phyloP scores from a whole-genome alignment of 257 asterid genomes.

The Gardenia jasminoides region DNA sequence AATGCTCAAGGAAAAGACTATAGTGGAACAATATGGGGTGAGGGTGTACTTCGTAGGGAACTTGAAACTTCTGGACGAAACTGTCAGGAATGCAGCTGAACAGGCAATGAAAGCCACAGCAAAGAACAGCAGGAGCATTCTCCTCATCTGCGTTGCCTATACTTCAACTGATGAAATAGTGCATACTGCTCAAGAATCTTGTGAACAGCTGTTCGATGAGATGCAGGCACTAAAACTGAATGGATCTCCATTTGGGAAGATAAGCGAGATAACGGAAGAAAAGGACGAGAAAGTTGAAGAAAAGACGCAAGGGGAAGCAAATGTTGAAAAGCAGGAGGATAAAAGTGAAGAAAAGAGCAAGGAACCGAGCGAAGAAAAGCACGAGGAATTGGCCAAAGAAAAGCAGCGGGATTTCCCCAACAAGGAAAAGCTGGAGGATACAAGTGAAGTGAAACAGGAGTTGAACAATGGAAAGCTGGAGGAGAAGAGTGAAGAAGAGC shows the following conservation, averaged over 20 bases:
- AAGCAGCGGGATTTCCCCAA: not conserved
- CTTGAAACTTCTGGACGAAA: constrained; percentile 49
- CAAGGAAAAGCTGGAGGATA: not conserved
- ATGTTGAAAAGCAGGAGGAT: not conserved
- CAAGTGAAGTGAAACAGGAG: constrained; percentile 1
- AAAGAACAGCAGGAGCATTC: constrained; percentile 35
- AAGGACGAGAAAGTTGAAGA: constrained; percentile 7
- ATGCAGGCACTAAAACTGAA: constrained; percentile 8
- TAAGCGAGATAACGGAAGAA: constrained; percentile 12
- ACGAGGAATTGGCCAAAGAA: not conserved
- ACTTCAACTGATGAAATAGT: constrained; percentile 70
- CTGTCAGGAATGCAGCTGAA: constrained; percentile 56
- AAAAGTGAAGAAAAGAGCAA: not conserved
- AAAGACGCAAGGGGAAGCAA: constrained; percentile 1
- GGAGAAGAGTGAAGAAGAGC: not conserved
- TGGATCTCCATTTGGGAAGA: constrained; percentile 9
- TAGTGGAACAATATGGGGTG: constrained; percentile 55
- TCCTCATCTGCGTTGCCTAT: constrained; percentile 64
- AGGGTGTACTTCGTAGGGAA: constrained; percentile 64
- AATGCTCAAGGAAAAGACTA: constrained; percentile 53
- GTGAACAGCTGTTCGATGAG: constrained; percentile 32
- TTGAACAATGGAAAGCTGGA: not conserved
- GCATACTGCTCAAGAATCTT: constrained; percentile 50
- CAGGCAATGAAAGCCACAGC: constrained; percentile 64
- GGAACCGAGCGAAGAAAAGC: not conserved